Conservation (phyloP, 352 stramenopile genomes). For the Blastocystis sp. region DNA sequence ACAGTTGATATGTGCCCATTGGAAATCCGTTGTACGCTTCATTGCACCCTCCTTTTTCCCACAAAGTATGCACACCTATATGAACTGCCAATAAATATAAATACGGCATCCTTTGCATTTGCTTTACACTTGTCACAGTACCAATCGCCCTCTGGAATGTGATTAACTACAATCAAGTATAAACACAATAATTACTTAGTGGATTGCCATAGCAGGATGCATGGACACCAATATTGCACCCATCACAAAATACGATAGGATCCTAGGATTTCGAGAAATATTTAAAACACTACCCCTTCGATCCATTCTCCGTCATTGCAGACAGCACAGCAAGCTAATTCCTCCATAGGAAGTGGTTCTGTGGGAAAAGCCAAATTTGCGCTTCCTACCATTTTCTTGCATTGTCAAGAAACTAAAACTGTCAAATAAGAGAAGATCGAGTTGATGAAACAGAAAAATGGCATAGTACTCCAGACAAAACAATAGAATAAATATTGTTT, state of each 20-base stretch:
- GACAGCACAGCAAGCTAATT: constrained; percentile 42
- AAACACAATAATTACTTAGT: background rate
- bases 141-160: constrained; percentile 56
- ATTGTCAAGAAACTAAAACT: background rate
- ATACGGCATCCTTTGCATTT: constrained; percentile 2
- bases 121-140: constrained; percentile 37
- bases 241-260: constrained; percentile 61
- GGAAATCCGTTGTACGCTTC: constrained; percentile 55
- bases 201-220: constrained; percentile 48
- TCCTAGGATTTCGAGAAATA: background rate
- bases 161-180: background rate
- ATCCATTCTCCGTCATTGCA: constrained; percentile 61
- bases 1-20: constrained; percentile 58
- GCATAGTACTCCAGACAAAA: background rate
- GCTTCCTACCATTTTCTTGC: background rate
- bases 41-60: constrained; percentile 38
- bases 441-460: background rate
- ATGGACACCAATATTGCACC: constrained; percentile 59
- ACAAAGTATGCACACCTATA: constrained; percentile 54
- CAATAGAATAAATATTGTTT: background rate
- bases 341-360: constrained; percentile 43
- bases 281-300: background rate
- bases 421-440: background rate
- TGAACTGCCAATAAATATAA: background rate
- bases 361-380: background rate